Evolutionary conservation across 164 flowering plant species (phyloP).

Genomic region (Vitis cinerea): DNA sequence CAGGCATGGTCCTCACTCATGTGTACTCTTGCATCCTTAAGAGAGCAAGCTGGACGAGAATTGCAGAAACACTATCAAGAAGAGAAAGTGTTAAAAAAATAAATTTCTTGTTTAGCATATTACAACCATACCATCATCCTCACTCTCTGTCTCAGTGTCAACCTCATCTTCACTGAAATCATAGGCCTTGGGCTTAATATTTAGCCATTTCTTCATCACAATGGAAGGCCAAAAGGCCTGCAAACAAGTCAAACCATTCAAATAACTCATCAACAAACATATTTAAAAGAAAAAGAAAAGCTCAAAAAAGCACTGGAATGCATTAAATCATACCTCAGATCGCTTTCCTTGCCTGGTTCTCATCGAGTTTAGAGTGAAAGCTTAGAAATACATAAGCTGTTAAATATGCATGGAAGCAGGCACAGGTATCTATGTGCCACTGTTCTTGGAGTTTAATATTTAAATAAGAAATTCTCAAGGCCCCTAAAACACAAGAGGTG

Average conservation of each 20-base stretch:
- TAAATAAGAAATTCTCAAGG: constrained; percentile 2
- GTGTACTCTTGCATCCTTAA: constrained; percentile 44
- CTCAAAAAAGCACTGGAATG: neutral
- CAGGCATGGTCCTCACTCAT: constrained; percentile 31
- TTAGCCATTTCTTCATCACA: constrained; percentile 97
- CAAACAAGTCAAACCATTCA: constrained; percentile 11
- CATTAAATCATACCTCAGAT: constrained; percentile 54
- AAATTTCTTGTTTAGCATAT: neutral
- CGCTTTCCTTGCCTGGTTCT: constrained; percentile 52
- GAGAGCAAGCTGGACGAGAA: constrained; percentile 45
- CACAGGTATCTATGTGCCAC: constrained; percentile 1
- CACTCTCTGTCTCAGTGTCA: constrained; percentile 88
- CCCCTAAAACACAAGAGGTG: constrained; percentile 12
- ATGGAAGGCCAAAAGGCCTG: constrained; percentile 92
- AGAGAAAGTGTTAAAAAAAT: constrained; percentile 5
- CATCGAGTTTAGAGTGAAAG: constrained; percentile 33
- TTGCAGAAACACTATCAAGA: constrained; percentile 17
- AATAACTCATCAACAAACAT: neutral
- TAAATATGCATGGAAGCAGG: constrained; percentile 9
- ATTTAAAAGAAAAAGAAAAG: neutral
- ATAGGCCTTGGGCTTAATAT: constrained; percentile 75
- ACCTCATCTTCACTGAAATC: constrained; percentile 95
- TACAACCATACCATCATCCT: constrained; percentile 72
- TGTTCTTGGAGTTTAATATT: constrained; percentile 9
- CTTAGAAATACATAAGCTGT: neutral